Evolutionary conservation across 2,329 filamentous ascomycete species (phyloP).

Genomic region (Cordyceps cateniannulata): DNA sequence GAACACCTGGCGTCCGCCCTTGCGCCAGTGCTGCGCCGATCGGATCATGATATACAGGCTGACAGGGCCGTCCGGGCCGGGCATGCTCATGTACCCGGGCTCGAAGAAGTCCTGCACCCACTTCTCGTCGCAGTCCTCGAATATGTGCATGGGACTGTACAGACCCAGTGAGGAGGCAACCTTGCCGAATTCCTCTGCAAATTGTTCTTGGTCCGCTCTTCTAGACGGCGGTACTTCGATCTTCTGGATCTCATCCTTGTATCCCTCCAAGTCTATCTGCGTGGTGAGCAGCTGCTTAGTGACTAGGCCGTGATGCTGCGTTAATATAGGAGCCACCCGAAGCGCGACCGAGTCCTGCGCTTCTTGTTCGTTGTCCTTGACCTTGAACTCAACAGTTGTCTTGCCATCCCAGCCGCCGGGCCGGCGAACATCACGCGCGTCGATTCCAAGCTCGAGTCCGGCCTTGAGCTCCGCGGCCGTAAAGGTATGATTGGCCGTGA

Average conservation of each 20-base stretch:
- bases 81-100: conserved; percentile 6
- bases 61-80: background rate
- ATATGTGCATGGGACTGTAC: background rate
- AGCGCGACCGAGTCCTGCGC: conserved; percentile 24
- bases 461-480: conserved; percentile 19
- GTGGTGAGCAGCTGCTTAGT: conserved; percentile 20
- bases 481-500: conserved; percentile 22
- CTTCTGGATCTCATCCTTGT: no score
- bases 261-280: no score
- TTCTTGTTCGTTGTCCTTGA: conserved; percentile 18
- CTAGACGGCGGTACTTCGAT: no score
- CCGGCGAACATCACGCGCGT: conserved; percentile 25
- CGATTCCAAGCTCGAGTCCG: conserved; percentile 28
- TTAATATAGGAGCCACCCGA: conserved; percentile 28
- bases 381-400: conserved; percentile 23
- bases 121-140: background rate
- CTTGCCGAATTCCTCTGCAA: background rate
- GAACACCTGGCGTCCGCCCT: background rate
- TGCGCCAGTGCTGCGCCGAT: background rate
- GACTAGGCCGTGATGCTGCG: conserved; percentile 29
- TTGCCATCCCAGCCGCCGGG: conserved; percentile 22
- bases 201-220: background rate
- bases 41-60: conserved; percentile 8
- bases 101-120: conserved; percentile 10
- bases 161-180: background rate